Base-by-base conservation (phyloP, 208 protist species). In the Strigomonas culicis region DNA sequence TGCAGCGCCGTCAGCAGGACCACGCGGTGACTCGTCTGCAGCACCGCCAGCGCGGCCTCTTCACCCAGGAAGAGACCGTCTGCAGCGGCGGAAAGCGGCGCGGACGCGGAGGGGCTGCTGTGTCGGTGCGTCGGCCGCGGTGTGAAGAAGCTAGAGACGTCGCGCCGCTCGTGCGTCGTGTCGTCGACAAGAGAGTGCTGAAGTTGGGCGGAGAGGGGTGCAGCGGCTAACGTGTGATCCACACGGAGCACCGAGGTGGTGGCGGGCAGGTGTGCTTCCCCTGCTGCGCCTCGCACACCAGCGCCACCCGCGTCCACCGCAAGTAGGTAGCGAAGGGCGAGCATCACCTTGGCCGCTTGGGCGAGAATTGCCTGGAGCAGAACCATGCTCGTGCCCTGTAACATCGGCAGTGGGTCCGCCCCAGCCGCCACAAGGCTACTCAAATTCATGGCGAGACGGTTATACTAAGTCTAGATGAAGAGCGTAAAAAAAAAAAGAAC, bases 291-390 rank as follows among this genome's bases (percentile, higher is more conserved):
- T 51, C 24, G 39, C 8, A 31, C 2, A 2, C 22, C 39, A 19
- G 28, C 6, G 8, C 2, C 46, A 11, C n/a, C 21, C 36, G 11
- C 57, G 34, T 31, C 39, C 4, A 10, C 27, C 32, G 10, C 3
- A 10, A 39, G 32, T 31, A 74, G 68, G 6, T 34, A 41, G 31
- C 50, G 62, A 10, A 65, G 21, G 21, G 80, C 69, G 17, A 86
- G 51, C 22, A 82, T 59, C 3, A 65, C 55, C 24, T 71, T 60
- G 49, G 68, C 79, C 1, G 72, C 58, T 49, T 86, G 80, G 0
- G 66, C 69, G 17, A 86, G 63, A n/a, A 86, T 50, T 0, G 75
- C 80, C 47, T 86, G 68, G 31, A 80, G 63, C 17, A 86, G 44
- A 4, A 86, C 80, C 2, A 36, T 15, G 49, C 75, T 74, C 50